Evolutionary conservation across 805 yeast species (phyloP).

Genomic region (Ogataea kodamae): DNA sequence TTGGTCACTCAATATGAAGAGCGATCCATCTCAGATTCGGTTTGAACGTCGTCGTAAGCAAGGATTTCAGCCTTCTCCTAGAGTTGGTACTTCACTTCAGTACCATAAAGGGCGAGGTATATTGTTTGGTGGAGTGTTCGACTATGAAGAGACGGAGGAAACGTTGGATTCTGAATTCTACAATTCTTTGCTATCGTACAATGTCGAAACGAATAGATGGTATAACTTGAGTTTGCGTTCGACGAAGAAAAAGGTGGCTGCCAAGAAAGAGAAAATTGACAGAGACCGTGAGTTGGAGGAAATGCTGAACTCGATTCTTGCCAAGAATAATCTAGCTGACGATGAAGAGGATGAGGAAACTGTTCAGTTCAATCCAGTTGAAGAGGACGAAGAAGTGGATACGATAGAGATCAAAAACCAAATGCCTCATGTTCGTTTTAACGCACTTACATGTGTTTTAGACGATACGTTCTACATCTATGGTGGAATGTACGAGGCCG

Average conservation of each 20-base stretch:
- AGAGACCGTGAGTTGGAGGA: conserved; percentile 82
- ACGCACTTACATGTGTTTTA: conserved; percentile 77
- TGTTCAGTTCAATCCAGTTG: conserved; percentile 30
- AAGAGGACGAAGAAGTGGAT: conserved; percentile 36
- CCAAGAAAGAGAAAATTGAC: conserved; percentile 43
- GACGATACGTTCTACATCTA: conserved; percentile 80
- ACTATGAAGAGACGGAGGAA: conserved; percentile 93
- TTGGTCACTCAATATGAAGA: conserved; percentile 85
- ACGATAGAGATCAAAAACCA: conserved; percentile 53
- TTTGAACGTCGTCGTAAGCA: conserved; percentile 91
- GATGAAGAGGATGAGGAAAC: conserved; percentile 40
- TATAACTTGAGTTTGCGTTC: conserved; percentile 64
- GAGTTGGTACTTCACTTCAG: conserved; percentile 93
- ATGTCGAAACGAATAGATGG: conserved; percentile 87
- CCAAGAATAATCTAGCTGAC: conserved; percentile 67
- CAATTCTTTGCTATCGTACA: conserved; percentile 77
- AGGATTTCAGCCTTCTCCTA: conserved; percentile 85
- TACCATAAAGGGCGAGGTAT: conserved; percentile 89
- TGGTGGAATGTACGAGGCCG: conserved; percentile 89
- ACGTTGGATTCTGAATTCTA: conserved; percentile 79
- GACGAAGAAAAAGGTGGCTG: conserved; percentile 47
- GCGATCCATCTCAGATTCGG: conserved; percentile 69
- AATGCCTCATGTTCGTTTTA: conserved; percentile 87
- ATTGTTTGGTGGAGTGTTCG: conserved; percentile 93
- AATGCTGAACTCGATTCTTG: conserved; percentile 67